These are phyloP conservation scores for Cucumis cinereus DNA, from an alignment of 306 rosid species.

Conservation along the genomic window DNA sequence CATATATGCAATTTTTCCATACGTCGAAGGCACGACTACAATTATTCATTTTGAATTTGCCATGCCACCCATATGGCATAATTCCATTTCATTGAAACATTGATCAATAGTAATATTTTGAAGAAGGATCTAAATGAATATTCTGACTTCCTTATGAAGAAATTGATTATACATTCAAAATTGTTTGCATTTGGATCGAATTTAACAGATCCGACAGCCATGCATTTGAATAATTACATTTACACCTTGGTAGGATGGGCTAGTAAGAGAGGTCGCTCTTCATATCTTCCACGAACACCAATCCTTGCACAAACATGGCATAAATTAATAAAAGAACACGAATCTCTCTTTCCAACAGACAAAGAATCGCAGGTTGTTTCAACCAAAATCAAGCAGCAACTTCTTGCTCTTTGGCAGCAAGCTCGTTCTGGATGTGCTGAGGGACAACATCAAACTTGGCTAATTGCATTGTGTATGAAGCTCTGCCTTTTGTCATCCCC, in stretches of 20 bases:
- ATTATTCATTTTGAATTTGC: too few relatives aligned
- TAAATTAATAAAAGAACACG: background rate
- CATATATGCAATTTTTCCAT: too few relatives aligned
- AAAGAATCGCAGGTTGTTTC: background rate
- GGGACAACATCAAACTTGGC: conserved; percentile 90
- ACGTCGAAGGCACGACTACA: too few relatives aligned
- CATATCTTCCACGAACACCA: background rate
- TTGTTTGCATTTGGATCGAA: background rate
- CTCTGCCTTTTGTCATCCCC: conserved; percentile 98
- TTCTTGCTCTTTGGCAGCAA: conserved; percentile 74
- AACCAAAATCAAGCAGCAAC: conserved; percentile 54
- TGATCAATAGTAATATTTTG: background rate
- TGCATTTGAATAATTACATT: background rate
- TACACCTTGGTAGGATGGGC: background rate
- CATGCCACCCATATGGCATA: too few relatives aligned
- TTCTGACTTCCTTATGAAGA: background rate
- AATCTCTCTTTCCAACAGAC: background rate
- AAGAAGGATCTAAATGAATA: background rate
- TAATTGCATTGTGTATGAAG: conserved; percentile 87
- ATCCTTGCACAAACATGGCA: background rate
- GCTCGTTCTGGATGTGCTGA: conserved; percentile 87
- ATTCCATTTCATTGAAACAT: too few relatives aligned
- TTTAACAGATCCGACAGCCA: background rate
- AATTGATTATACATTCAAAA: background rate
- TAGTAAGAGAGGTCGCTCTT: background rate